phyloP scores from a whole-genome alignment of 371 early-diverging fungal species.

The Mortierella sp. region DNA sequence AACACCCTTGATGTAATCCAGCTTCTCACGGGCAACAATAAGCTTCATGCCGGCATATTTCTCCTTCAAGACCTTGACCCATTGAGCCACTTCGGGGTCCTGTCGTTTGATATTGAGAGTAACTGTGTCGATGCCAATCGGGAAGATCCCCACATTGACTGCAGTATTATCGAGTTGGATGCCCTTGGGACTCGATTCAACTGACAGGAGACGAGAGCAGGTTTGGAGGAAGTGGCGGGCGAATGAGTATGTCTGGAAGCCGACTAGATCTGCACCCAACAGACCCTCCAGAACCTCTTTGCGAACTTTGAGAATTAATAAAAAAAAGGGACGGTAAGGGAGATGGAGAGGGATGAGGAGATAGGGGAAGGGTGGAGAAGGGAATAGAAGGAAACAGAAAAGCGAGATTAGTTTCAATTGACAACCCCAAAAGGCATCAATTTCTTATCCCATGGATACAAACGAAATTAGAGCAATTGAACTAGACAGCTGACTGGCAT shows the following conservation, averaged over 20 bases:
- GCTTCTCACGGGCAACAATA: slow-evolving; percentile 95
- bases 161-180: slow-evolving; percentile 85
- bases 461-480: neutral
- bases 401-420: neutral
- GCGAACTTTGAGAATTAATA: slow-evolving; percentile 60
- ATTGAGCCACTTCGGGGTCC: slow-evolving; percentile 80
- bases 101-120: slow-evolving; percentile 47
- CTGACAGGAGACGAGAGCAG: slow-evolving; percentile 87
- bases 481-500: slow-evolving; percentile 1
- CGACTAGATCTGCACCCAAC: slow-evolving; percentile 87
- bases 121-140: slow-evolving; percentile 82
- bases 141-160: slow-evolving; percentile 92
- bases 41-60: slow-evolving; percentile 89
- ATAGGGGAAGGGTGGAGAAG: neutral
- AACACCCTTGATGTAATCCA: slow-evolving; percentile 96
- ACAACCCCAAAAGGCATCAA: neutral
- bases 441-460: neutral
- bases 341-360: neutral
- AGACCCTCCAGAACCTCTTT: slow-evolving; percentile 90
- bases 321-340: neutral
- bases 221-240: slow-evolving; percentile 93
- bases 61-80: slow-evolving; percentile 80
- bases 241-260: slow-evolving; percentile 96
- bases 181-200: slow-evolving; percentile 87
- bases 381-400: neutral